Conservation (phyloP, 176 grass and related monocot species). For the Coix lacrymajobi region DNA sequence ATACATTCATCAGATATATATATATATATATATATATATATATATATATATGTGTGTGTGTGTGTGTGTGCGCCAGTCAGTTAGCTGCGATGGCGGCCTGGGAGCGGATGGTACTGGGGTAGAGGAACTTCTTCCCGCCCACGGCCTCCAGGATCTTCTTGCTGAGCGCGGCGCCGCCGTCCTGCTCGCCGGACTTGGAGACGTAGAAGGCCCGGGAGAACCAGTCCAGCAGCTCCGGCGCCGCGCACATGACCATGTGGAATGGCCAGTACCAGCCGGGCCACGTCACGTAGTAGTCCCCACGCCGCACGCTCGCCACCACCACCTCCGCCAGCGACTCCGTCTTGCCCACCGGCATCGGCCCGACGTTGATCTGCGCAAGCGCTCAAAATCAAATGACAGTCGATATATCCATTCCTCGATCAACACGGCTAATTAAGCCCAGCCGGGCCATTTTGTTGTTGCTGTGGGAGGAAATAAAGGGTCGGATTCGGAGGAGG, state of each 20-base stretch:
- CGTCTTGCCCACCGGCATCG: conserved; percentile 63
- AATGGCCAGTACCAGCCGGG: conserved; percentile 84
- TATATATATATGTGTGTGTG: neutral
- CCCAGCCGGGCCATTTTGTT: too few relatives aligned
- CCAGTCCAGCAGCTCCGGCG: conserved; percentile 69
- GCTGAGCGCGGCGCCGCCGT: conserved; percentile 38
- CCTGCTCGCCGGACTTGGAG: conserved; percentile 33
- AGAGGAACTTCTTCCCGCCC: conserved; percentile 55
- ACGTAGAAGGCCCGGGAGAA: conserved; percentile 66
- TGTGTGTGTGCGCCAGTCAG: too few relatives aligned
- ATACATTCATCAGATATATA: neutral
- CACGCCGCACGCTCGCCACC: conserved; percentile 56
- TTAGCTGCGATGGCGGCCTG: neutral
- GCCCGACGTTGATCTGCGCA: conserved; percentile 55
- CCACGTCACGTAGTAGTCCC: conserved; percentile 64
- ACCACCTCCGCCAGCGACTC: conserved; percentile 54
- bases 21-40: neutral
- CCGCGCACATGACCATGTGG: conserved; percentile 72
- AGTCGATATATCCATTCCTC: too few relatives aligned
- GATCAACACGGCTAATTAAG: too few relatives aligned
- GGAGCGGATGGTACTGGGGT: conserved; percentile 41
- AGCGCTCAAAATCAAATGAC: neutral
- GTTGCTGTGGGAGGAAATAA: too few relatives aligned
- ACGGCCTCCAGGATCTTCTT: conserved; percentile 64
- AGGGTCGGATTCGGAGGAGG: too few relatives aligned